A percentile compares a stretch with the other conserved stretches of the same genome.
Evolutionary conservation across 805 yeast genomes (phyloP).

Genomic region (Lipomyces spencermartinsiae): DNA sequence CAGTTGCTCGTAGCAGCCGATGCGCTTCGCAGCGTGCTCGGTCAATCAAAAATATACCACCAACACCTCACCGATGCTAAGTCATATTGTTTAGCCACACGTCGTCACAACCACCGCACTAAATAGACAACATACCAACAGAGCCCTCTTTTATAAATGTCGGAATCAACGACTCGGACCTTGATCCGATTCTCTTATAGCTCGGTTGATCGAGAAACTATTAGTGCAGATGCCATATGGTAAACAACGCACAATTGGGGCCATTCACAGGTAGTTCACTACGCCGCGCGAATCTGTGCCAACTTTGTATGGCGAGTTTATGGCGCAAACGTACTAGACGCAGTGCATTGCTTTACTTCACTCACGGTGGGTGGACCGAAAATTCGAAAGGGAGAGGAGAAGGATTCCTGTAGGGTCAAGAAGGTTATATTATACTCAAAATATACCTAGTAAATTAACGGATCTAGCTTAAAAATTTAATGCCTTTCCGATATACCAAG

Average conservation of each 20-base stretch:
- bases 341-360: neutral
- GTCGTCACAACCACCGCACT: too few species aligned
- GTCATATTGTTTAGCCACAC: too few species aligned
- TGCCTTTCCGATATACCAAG: neutral
- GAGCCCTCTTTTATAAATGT: too few species aligned
- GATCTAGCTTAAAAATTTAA: neutral
- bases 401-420: neutral
- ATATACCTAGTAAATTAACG: neutral
- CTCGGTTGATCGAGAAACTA: too few species aligned
- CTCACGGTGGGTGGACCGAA: neutral
- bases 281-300: conserved; percentile 15
- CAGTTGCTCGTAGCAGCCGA: too few species aligned
- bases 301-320: neutral
- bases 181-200: too few species aligned
- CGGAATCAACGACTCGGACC: too few species aligned
- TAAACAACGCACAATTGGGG: neutral
- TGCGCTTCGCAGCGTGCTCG: too few species aligned
- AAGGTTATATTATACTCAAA: neutral
- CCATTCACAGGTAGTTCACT: neutral
- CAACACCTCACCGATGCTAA: too few species aligned
- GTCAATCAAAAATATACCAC: too few species aligned
- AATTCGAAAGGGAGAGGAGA: neutral
- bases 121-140: too few species aligned
- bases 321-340: neutral
- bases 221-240: too few species aligned